Evolutionary conservation across 2,329 filamentous ascomycete genomes (phyloP).

Genomic region (Bipolaris sorokiniana): DNA sequence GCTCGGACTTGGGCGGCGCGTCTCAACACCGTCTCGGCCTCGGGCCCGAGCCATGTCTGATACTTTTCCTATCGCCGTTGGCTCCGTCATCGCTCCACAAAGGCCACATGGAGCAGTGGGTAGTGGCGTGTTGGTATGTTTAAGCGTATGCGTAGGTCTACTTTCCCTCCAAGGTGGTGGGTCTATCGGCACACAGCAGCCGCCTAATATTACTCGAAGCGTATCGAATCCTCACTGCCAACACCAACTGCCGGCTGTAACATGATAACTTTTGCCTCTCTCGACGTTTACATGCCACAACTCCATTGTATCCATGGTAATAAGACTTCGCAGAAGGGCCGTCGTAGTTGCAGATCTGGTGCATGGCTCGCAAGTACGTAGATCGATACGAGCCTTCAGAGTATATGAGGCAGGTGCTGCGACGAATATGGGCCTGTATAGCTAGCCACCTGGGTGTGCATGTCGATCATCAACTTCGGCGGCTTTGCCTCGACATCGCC

Average conservation of each 20-base stretch:
- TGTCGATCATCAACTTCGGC: background rate
- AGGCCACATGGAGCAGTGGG: constrained; percentile 3
- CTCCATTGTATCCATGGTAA: background rate
- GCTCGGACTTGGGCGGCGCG: constrained; percentile 10
- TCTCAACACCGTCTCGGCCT: constrained; percentile 18
- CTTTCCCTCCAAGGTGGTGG: background rate
- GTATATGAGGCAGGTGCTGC: background rate
- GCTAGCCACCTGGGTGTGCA: background rate
- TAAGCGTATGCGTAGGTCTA: constrained; percentile 1
- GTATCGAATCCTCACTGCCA: background rate
- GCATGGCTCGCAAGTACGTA: background rate
- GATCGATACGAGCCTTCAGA: background rate
- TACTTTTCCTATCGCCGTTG: constrained; percentile 7
- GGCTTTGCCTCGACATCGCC: background rate
- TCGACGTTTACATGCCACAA: background rate
- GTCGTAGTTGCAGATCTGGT: background rate
- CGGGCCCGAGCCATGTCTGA: constrained; percentile 7
- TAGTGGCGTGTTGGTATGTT: background rate
- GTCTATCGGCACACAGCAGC: constrained; percentile 4
- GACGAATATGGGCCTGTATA: background rate
- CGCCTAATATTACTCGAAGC: constrained; percentile 1
- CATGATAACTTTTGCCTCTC: constrained; percentile 2
- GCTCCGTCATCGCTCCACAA: constrained; percentile 14
- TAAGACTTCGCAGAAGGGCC: background rate
- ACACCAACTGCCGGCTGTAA: constrained; percentile 2